Evolutionary conservation across 768 basidiomycete species (phyloP).

Genomic region (Rhizopogon roseolus): DNA sequence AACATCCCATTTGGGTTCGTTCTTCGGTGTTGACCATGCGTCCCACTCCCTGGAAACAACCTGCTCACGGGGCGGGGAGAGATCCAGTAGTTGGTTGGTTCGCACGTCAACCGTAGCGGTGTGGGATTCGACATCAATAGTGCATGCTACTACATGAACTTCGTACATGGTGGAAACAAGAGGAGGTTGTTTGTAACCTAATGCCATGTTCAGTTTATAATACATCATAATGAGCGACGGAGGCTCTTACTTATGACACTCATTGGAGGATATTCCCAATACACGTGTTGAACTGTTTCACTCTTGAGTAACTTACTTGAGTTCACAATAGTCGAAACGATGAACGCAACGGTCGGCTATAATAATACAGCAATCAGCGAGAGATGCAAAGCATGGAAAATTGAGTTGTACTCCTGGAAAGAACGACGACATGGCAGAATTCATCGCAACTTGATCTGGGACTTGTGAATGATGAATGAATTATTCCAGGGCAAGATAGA

Average conservation of each 20-base stretch:
- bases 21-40: background rate
- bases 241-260: background rate
- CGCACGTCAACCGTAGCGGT: constrained; percentile 4
- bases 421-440: background rate
- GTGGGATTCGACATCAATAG: background rate
- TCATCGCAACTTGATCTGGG: background rate
- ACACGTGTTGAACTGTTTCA: background rate
- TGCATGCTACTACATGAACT: constrained; percentile 8
- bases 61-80: background rate
- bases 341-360: constrained; percentile 4
- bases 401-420: background rate
- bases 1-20: constrained; percentile 3
- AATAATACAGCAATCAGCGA: background rate
- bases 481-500: background rate
- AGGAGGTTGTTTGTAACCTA: background rate
- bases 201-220: background rate
- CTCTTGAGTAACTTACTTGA: background rate
- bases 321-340: constrained; percentile 7
- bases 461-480: background rate
- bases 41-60: background rate
- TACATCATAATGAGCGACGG: background rate
- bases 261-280: background rate
- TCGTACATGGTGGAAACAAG: background rate
- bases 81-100: background rate
- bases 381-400: background rate